Percentiles rank a stretch among this genome's conserved stretches.
Evolutionary conservation across 306 rosid genomes (phyloP).

Genomic region (Styphnolobium japonicum): DNA sequence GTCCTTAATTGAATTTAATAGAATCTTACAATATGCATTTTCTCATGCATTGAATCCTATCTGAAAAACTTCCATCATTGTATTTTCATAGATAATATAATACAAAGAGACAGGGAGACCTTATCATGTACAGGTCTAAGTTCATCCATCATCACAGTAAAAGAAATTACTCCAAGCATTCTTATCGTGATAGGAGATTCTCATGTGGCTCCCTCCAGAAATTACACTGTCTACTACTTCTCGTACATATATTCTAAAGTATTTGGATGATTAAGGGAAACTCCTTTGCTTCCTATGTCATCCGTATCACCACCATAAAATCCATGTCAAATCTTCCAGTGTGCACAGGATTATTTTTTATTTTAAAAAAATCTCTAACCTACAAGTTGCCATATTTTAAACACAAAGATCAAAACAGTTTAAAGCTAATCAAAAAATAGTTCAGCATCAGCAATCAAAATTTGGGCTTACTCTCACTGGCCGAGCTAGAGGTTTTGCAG

Average conservation of each 20-base stretch:
- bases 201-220: not conserved
- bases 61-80: not conserved
- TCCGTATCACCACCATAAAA: not conserved
- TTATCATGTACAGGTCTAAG: not conserved
- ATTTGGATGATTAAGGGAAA: not conserved
- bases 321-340: constrained; percentile 6
- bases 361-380: too few species aligned
- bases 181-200: not conserved
- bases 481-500: constrained; percentile 95
- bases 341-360: not conserved
- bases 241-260: not conserved
- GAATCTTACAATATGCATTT: not conserved
- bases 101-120: not conserved
- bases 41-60: not conserved
- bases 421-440: not conserved
- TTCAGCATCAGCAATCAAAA: constrained; percentile 14
- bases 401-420: not conserved
- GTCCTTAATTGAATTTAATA: not conserved
- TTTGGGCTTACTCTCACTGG: constrained; percentile 76
- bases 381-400: not conserved
- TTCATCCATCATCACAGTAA: not conserved
- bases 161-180: not conserved
- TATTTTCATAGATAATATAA: not conserved
- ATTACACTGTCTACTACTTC: not conserved
- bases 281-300: not conserved